Conservation (phyloP, 225 moss, liverwort and hornwort genomes). For the Marchantia paleacea region DNA sequence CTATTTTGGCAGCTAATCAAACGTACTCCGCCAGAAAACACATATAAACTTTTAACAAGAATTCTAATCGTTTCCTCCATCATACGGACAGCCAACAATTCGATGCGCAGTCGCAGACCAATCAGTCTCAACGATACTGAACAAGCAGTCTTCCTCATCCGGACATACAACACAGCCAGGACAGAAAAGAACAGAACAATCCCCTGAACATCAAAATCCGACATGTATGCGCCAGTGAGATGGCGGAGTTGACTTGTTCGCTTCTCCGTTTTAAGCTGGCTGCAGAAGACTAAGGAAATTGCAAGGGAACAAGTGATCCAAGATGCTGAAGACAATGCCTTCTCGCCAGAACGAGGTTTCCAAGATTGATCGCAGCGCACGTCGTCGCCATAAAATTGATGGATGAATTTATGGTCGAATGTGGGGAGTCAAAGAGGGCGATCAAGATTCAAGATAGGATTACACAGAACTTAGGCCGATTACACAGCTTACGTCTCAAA, state of each 20-base stretch:
- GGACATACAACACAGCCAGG: background rate
- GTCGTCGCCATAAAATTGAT: background rate
- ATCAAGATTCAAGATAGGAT: background rate
- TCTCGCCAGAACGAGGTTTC: constrained; percentile 3
- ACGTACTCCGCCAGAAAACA: too few species aligned
- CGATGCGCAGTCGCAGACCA: too few species aligned
- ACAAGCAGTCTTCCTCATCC: background rate
- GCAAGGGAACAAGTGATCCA: too few species aligned
- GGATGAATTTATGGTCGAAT: background rate
- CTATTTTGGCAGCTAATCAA: too few species aligned
- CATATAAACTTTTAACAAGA: too few species aligned
- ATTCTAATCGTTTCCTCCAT: too few species aligned
- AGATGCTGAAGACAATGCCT: too few species aligned
- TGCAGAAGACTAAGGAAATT: background rate
- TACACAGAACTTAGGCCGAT: background rate
- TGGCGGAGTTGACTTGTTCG: background rate
- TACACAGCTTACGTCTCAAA: background rate
- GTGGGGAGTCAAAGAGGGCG: background rate
- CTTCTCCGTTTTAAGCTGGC: background rate
- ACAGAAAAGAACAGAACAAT: background rate
- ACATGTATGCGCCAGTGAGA: background rate
- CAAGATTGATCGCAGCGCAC: background rate
- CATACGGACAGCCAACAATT: too few species aligned
- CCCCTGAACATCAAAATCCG: background rate
- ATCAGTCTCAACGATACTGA: background rate